Percentiles rank a stretch among this genome's conserved stretches.
These are phyloP conservation scores for Aspergillus ibericus DNA, from an alignment of 2,329 filamentous ascomycete genomes.

Conservation along the genomic window DNA sequence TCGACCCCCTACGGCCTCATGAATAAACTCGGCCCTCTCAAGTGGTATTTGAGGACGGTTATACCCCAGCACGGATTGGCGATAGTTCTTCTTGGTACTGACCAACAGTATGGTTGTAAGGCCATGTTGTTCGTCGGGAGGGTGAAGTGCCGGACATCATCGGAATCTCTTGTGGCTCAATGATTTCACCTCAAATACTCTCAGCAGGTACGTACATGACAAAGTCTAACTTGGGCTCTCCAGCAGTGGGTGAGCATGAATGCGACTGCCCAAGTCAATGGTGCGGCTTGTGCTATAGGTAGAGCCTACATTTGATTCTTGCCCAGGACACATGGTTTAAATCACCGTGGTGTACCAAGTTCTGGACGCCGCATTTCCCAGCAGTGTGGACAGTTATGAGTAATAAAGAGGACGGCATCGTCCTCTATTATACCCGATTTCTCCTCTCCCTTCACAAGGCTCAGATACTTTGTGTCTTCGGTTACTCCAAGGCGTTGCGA, in stretches of 20 bases:
- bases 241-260: background rate
- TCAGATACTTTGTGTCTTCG: background rate
- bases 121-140: background rate
- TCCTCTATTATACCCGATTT: background rate
- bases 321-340: background rate
- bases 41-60: background rate
- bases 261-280: background rate
- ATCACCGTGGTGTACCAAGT: background rate
- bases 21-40: background rate
- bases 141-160: background rate
- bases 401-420: background rate
- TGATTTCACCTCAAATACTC: background rate
- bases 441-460: background rate
- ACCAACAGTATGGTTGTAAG: background rate
- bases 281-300: slow-evolving; percentile 8
- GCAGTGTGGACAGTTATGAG: background rate
- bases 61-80: background rate
- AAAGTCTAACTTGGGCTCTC: background rate
- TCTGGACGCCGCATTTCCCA: background rate
- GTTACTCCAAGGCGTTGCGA: background rate
- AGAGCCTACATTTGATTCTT: slow-evolving; percentile 3
- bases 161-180: background rate
- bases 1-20: background rate
- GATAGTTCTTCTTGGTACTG: background rate
- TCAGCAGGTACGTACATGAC: background rate